Percentiles rank a stretch among this genome's conserved stretches.
Conservation (phyloP, 1,284 basidiomycete species). For the Ganoderma sinense region DNA sequence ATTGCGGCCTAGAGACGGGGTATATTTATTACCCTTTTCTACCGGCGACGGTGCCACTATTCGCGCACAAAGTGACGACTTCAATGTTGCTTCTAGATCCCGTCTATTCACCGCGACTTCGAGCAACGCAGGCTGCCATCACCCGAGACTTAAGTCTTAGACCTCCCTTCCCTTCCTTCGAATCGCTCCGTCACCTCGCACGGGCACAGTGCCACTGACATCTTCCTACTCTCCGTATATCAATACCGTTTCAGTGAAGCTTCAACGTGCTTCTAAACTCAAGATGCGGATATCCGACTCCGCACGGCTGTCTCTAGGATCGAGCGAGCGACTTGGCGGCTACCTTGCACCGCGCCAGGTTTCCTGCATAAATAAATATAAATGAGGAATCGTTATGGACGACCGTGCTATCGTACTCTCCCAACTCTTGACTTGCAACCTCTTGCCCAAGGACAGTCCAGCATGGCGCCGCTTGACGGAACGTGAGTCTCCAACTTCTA, state of each 20-base stretch:
- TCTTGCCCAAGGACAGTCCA: neutral
- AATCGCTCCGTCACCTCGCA: neutral
- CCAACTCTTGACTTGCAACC: neutral
- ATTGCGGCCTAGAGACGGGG: neutral
- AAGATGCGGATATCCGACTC: neutral
- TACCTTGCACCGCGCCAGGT: neutral
- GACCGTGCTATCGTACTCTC: no score
- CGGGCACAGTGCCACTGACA: neutral
- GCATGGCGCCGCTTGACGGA: conserved; percentile 22
- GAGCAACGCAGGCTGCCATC: neutral
- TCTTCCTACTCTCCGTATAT: neutral
- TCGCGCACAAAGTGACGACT: neutral
- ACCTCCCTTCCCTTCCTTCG: neutral
- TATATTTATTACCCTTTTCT: neutral
- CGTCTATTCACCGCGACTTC: neutral
- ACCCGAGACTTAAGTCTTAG: neutral
- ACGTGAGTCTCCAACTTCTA: conserved; percentile 9
- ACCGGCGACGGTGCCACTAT: neutral
- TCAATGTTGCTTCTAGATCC: neutral
- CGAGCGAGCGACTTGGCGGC: neutral
- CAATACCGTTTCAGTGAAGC: neutral
- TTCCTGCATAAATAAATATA: neutral
- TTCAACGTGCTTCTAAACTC: neutral
- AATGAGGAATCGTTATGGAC: neutral
- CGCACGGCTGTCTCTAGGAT: neutral